A percentile compares a stretch with the other conserved stretches of the same genome.
Conservation (phyloP, 2,329 filamentous ascomycete species). For the Talaromyces sp. region DNA sequence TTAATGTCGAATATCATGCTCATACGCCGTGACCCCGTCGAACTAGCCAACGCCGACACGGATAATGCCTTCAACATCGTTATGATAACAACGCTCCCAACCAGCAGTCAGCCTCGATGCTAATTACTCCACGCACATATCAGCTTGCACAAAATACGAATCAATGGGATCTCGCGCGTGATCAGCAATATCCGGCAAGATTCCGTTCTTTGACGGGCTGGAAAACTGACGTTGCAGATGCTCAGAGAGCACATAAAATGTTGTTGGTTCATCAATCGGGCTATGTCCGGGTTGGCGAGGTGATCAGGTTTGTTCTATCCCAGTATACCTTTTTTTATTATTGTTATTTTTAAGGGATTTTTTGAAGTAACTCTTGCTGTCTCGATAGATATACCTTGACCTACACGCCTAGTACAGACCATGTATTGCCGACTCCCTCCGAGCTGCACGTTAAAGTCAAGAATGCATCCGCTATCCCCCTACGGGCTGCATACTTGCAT, state of each 20-base stretch:
- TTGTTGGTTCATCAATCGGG: slow-evolving; percentile 86
- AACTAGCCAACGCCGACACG: neutral
- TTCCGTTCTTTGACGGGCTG: slow-evolving; percentile 34
- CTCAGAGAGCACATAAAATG: slow-evolving; percentile 52
- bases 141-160: slow-evolving; percentile 36
- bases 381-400: slow-evolving; percentile 67
- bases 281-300: slow-evolving; percentile 88
- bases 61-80: neutral
- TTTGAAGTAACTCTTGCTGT: neutral
- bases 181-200: slow-evolving; percentile 19
- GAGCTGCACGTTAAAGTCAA: slow-evolving; percentile 81
- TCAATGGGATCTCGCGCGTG: slow-evolving; percentile 18
- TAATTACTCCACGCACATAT: slow-evolving; percentile 41
- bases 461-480: slow-evolving; percentile 83
- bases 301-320: slow-evolving; percentile 64
- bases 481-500: slow-evolving; percentile 93
- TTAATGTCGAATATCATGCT: neutral
- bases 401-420: slow-evolving; percentile 83
- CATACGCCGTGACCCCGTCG: neutral
- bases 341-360: neutral
- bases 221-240: slow-evolving; percentile 21
- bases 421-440: slow-evolving; percentile 80
- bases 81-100: neutral
- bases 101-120: slow-evolving; percentile 28
- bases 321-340: neutral